A percentile compares a stretch with the other conserved stretches of the same genome.
Evolutionary conservation across 257 asterid species (phyloP).

Genomic region (Catharanthus roseus): DNA sequence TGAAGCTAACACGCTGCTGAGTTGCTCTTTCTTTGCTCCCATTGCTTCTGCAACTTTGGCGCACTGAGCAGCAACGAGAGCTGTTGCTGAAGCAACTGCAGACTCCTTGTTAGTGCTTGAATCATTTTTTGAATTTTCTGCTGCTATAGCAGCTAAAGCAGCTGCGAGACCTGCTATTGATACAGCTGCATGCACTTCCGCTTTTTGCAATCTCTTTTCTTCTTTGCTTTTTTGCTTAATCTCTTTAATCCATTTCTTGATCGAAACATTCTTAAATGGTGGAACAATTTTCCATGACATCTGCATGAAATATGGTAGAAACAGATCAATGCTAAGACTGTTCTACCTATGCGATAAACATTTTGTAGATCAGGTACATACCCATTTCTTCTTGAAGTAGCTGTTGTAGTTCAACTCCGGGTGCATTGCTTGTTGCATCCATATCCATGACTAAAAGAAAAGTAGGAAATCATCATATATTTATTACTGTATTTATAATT

Average conservation of each 20-base stretch:
- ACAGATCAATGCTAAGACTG: neutral
- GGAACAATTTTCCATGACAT: conserved; percentile 60
- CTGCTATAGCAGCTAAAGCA: conserved; percentile 82
- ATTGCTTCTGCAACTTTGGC: conserved; percentile 89
- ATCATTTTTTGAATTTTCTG: conserved; percentile 45
- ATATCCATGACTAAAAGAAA: conserved; percentile 76
- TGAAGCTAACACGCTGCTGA: conserved; percentile 57
- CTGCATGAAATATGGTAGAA: conserved; percentile 31
- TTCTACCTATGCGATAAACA: neutral
- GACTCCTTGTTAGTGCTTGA: conserved; percentile 40
- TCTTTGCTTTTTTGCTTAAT: conserved; percentile 70
- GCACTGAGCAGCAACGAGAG: conserved; percentile 87
- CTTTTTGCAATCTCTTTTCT: conserved; percentile 64
- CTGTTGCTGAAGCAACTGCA: conserved; percentile 80
- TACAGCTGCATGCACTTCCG: conserved; percentile 87
- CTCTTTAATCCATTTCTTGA: conserved; percentile 87
- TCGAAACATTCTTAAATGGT: conserved; percentile 53
- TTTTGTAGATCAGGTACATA: conserved; percentile 21
- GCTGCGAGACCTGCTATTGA: conserved; percentile 96
- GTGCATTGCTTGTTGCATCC: conserved; percentile 99
- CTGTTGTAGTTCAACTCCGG: conserved; percentile 81
- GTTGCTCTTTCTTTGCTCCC: conserved; percentile 87
- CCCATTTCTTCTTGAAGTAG: conserved; percentile 84
- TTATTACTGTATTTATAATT: neutral
- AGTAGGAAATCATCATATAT: neutral